Evolutionary conservation across 768 basidiomycete species (phyloP).

Genomic region (Serendipita vermifera): DNA sequence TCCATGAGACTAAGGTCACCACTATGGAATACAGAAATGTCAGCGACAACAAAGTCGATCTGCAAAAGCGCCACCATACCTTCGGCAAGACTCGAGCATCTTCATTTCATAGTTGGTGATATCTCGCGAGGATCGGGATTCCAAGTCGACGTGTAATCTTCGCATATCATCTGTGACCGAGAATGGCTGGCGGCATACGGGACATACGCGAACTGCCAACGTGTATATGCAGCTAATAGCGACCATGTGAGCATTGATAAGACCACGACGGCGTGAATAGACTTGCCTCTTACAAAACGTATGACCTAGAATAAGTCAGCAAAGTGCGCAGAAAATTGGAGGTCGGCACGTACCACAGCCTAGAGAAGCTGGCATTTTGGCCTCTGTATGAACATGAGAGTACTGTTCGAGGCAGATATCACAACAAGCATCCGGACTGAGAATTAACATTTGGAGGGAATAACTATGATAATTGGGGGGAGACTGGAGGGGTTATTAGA

Average conservation of each 20-base stretch:
- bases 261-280: too few species aligned
- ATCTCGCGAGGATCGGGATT: not conserved
- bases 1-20: not conserved
- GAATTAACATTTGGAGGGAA: not conserved
- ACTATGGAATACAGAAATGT: not conserved
- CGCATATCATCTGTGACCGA: not conserved
- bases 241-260: too few species aligned
- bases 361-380: not conserved
- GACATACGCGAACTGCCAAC: not conserved
- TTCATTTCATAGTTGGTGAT: not conserved
- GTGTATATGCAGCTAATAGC: not conserved
- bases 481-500: too few species aligned
- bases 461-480: too few species aligned
- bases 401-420: constrained; percentile 1
- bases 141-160: constrained; percentile 1
- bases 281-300: constrained; percentile 1
- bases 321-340: not conserved
- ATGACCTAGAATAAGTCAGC: not conserved
- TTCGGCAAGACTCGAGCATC: not conserved
- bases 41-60: not conserved
- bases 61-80: not conserved
- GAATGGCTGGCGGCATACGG: constrained; percentile 2
- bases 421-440: not conserved
- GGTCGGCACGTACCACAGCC: not conserved
- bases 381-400: not conserved